Evolutionary conservation across 495 filamentous ascomycete species (phyloP).

Genomic region (Oleoguttula mirabilis): DNA sequence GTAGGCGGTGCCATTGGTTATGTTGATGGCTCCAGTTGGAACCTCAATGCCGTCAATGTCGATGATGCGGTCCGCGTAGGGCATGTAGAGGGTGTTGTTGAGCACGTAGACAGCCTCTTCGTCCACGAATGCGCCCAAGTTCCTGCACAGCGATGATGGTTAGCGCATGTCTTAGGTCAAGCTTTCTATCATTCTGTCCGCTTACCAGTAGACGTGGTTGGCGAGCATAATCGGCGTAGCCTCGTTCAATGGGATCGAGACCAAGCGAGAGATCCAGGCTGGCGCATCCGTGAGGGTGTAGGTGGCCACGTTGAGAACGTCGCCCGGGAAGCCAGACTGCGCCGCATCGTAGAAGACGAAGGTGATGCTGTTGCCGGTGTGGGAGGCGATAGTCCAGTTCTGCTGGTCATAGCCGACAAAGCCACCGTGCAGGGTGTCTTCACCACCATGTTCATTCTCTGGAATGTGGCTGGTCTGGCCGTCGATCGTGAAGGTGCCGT

Average conservation of each 20-base stretch:
- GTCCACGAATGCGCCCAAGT: slow-evolving; percentile 58
- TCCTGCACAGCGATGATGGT: too few species aligned
- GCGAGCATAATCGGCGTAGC: slow-evolving; percentile 49
- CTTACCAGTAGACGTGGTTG: slow-evolving; percentile 76
- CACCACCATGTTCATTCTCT: slow-evolving; percentile 56
- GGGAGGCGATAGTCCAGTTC: slow-evolving; percentile 60
- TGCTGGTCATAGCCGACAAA: slow-evolving; percentile 62
- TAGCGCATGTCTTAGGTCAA: too few species aligned
- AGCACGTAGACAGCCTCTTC: slow-evolving; percentile 44
- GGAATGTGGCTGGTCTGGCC: slow-evolving; percentile 48
- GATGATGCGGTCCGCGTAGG: slow-evolving; percentile 53
- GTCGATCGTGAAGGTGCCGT: slow-evolving; percentile 61
- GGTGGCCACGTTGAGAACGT: slow-evolving; percentile 59
- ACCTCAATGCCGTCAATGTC: slow-evolving; percentile 59
- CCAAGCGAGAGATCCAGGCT: slow-evolving; percentile 17
- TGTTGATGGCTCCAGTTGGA: slow-evolving; percentile 55
- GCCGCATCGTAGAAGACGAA: slow-evolving; percentile 63
- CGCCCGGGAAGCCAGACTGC: slow-evolving; percentile 61
- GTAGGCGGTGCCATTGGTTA: slow-evolving; percentile 48
- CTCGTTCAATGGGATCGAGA: slow-evolving; percentile 20
- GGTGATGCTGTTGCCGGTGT: slow-evolving; percentile 52
- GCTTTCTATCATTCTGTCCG: too few species aligned
- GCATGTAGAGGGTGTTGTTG: slow-evolving; percentile 57
- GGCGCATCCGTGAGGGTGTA: slow-evolving; percentile 38
- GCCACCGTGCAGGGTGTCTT: slow-evolving; percentile 64